Conservation (phyloP, 1,139 yeast species). For the Nakaseomyces bracarensis region DNA sequence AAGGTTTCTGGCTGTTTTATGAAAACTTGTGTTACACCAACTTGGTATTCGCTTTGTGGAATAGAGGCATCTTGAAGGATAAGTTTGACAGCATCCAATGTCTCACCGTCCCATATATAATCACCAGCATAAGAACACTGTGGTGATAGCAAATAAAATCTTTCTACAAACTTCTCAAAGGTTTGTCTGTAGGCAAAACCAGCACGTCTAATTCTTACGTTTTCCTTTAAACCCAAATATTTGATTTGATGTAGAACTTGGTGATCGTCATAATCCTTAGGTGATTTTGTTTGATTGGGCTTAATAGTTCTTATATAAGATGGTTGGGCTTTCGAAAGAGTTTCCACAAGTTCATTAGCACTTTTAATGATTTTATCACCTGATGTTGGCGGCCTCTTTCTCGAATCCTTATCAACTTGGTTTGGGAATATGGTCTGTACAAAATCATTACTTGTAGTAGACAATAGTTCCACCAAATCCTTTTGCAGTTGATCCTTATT, state of each 20-base stretch:
- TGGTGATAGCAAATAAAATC: slow-evolving; percentile 82
- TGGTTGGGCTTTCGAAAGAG: slow-evolving; percentile 83
- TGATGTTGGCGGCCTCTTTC: slow-evolving; percentile 92
- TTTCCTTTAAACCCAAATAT: slow-evolving; percentile 92
- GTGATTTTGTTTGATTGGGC: slow-evolving; percentile 90
- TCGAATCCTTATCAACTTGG: slow-evolving; percentile 61
- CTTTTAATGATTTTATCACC: slow-evolving; percentile 88
- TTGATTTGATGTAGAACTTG: slow-evolving; percentile 95
- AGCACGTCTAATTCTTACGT: slow-evolving; percentile 95
- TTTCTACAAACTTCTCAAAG: slow-evolving; percentile 93
- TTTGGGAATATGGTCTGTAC: slow-evolving; percentile 68
- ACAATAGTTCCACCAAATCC: slow-evolving; percentile 72
- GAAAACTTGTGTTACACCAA: slow-evolving; percentile 92
- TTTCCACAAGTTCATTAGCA: slow-evolving; percentile 85
- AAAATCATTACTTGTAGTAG: slow-evolving; percentile 64
- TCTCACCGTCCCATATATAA: slow-evolving; percentile 89
- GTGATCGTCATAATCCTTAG: slow-evolving; percentile 78
- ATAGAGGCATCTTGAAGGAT: slow-evolving; percentile 75
- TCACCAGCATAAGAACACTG: slow-evolving; percentile 97
- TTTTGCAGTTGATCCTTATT: slow-evolving; percentile 91
- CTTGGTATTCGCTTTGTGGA: slow-evolving; percentile 74
- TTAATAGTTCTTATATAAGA: slow-evolving; percentile 96
- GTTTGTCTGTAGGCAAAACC: slow-evolving; percentile 98
- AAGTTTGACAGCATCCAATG: slow-evolving; percentile 68
- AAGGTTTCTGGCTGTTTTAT: slow-evolving; percentile 96